phyloP scores from a whole-genome alignment of 2,329 filamentous ascomycete genomes.

The Tolypocladium cylindrosporum region DNA sequence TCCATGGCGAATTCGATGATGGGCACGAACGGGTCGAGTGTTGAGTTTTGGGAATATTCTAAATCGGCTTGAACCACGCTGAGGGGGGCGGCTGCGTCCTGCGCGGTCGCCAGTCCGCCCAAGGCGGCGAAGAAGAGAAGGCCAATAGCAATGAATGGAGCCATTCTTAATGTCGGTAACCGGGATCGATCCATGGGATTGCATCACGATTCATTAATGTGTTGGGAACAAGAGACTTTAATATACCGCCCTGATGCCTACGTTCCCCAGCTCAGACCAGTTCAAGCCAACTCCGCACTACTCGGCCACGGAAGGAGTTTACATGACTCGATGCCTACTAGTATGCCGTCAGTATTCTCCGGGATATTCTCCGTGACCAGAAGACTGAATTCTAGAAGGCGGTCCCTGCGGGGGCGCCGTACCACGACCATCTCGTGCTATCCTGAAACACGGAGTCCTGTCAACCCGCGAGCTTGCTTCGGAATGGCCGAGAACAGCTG shows the following conservation, averaged over 20 bases:
- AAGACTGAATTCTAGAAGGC: not conserved
- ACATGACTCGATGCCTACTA: not conserved
- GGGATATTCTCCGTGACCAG: not conserved
- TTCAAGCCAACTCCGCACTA: not conserved
- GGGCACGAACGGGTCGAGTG: not conserved
- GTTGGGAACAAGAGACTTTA: not conserved
- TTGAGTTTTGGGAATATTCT: not conserved
- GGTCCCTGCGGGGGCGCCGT: not conserved
- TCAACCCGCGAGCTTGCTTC: no score
- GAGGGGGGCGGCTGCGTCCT: not conserved
- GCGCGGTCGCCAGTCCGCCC: not conserved
- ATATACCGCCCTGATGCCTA: not conserved
- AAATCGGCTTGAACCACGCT: not conserved
- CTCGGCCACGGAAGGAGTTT: not conserved
- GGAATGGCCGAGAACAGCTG: no score
- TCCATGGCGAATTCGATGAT: constrained; percentile 1
- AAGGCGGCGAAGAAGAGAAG: not conserved
- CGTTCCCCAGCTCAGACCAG: not conserved
- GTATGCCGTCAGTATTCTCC: not conserved
- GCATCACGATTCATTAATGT: not conserved
- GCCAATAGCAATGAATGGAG: not conserved
- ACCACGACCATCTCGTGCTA: not conserved
- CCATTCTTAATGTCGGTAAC: not conserved
- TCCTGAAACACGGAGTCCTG: not conserved
- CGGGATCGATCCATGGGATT: not conserved